A percentile compares a stretch with the other conserved stretches of the same genome.
Evolutionary conservation across 441 rosid genomes (phyloP).

Genomic region (Adansonia rubrostipa): DNA sequence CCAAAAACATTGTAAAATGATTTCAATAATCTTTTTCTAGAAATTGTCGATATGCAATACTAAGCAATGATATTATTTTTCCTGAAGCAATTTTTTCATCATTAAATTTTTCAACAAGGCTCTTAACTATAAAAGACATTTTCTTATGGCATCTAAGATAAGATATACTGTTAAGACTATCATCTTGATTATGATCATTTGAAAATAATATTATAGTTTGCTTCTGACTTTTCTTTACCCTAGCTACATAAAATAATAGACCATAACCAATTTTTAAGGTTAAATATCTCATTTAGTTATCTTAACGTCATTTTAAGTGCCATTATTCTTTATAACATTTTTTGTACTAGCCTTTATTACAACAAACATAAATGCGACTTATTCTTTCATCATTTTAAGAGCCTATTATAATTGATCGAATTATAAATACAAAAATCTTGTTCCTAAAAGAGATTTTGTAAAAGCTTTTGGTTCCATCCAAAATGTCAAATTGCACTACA

Average conservation of each 20-base stretch:
- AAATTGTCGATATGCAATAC: too few relatives aligned
- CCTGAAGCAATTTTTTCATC: too few relatives aligned
- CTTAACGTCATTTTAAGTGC: too few relatives aligned
- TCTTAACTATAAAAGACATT: neutral
- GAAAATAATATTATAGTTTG: neutral
- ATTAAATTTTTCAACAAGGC: too few relatives aligned
- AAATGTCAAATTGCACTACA: neutral
- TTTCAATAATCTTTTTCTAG: too few relatives aligned
- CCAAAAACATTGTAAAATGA: too few relatives aligned
- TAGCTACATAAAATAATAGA: neutral
- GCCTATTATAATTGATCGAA: neutral
- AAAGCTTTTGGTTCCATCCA: neutral
- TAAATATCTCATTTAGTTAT: too few relatives aligned
- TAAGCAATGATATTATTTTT: too few relatives aligned
- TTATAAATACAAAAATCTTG: neutral
- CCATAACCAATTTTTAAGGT: too few relatives aligned
- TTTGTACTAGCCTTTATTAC: too few relatives aligned
- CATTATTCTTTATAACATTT: too few relatives aligned
- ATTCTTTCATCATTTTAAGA: neutral
- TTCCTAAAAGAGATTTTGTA: neutral
- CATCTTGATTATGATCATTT: neutral
- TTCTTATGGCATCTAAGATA: constrained; percentile 5
- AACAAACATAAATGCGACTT: neutral
- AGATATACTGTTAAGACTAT: neutral
- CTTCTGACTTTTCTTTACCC: neutral